A percentile compares a stretch with the other conserved stretches of the same genome.
phyloP scores from a whole-genome alignment of 2,329 filamentous ascomycete genomes.

The Fusarium nurragi region DNA sequence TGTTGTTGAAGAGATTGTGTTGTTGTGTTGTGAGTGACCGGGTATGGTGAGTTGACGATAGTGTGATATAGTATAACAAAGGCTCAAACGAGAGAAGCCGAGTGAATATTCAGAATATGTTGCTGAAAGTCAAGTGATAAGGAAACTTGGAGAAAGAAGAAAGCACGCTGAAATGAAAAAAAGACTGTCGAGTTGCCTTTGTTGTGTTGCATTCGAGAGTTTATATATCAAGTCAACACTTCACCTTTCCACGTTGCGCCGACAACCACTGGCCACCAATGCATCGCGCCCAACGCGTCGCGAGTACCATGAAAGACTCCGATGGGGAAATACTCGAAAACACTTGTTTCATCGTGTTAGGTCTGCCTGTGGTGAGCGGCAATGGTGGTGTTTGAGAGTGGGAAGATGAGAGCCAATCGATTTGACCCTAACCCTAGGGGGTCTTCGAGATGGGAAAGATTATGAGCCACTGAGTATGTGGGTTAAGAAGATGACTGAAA shows the following conservation, averaged over 20 bases:
- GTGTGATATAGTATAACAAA: not conserved
- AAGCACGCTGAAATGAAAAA: slow-evolving; percentile 34
- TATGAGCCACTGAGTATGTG: not conserved
- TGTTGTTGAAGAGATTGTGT: slow-evolving; percentile 14
- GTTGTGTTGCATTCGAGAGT: not conserved
- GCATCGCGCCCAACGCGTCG: slow-evolving; percentile 19
- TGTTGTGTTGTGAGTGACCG: slow-evolving; percentile 1
- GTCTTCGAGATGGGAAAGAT: not conserved
- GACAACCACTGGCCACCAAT: slow-evolving; percentile 36
- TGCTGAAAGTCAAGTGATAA: not conserved
- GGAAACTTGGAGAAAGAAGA: slow-evolving; percentile 2
- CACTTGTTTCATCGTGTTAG: slow-evolving; percentile 28
- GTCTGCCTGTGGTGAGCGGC: slow-evolving; percentile 1
- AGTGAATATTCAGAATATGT: not conserved
- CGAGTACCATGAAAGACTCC: slow-evolving; percentile 12
- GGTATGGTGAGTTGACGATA: slow-evolving; percentile 18
- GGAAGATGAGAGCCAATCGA: slow-evolving; percentile 31
- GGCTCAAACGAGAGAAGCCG: slow-evolving; percentile 43
- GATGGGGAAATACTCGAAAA: slow-evolving; percentile 9
- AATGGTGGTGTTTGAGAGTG: slow-evolving; percentile 27
- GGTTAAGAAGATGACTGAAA: not conserved
- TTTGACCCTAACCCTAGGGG: not conserved
- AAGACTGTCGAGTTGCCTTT: slow-evolving; percentile 9
- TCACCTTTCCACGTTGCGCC: slow-evolving; percentile 22
- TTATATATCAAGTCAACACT: slow-evolving; percentile 33